phyloP scores from a whole-genome alignment of 345 rosid species.

The Toxicodendron radicans region DNA sequence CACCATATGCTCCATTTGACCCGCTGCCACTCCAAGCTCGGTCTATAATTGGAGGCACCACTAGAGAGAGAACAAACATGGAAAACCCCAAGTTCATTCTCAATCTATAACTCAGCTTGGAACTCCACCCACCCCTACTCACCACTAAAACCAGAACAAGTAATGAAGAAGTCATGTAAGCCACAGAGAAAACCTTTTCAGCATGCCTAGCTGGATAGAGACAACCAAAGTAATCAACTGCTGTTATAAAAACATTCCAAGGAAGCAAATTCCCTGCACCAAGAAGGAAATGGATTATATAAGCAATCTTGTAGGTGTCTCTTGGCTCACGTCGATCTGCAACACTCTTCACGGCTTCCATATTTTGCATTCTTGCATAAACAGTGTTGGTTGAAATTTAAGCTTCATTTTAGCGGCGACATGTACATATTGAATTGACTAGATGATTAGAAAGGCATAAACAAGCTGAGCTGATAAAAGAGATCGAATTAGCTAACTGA shows the following conservation, averaged over 20 bases:
- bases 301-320: conserved; percentile 71
- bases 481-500: neutral
- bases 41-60: conserved; percentile 71
- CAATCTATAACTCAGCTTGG: conserved; percentile 51
- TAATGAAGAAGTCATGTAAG: conserved; percentile 82
- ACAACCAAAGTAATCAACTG: conserved; percentile 75
- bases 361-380: conserved; percentile 28
- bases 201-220: conserved; percentile 71
- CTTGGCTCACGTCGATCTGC: conserved; percentile 39
- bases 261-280: conserved; percentile 96
- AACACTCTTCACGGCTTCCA: conserved; percentile 44
- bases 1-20: conserved; percentile 36
- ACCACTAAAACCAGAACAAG: conserved; percentile 59
- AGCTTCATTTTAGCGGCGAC: conserved; percentile 19
- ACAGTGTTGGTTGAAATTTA: conserved; percentile 20
- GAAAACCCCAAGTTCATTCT: conserved; percentile 84
- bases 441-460: conserved; percentile 33
- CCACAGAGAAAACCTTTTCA: conserved; percentile 85
- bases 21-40: conserved; percentile 44
- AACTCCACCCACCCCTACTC: conserved; percentile 55
- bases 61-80: conserved; percentile 64
- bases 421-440: conserved; percentile 17
- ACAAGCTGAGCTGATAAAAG: conserved; percentile 21
- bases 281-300: conserved; percentile 78
- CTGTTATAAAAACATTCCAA: conserved; percentile 93